Conservation (phyloP, 2,329 filamentous ascomycete genomes). For the Diplodia mutila region DNA sequence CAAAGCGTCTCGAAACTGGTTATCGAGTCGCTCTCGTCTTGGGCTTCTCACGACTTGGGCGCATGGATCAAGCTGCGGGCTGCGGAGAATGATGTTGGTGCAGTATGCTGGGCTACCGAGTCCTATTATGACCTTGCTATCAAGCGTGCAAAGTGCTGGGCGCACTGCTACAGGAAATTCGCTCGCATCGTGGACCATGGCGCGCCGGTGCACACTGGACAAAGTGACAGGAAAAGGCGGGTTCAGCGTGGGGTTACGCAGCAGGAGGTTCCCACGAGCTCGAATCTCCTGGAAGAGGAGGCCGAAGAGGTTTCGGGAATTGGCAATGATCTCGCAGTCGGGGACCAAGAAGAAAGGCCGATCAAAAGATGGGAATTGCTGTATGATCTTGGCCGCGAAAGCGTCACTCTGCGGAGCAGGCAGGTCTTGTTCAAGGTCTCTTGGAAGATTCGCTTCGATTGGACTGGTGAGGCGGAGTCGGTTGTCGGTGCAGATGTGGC, state of each 20-base stretch:
- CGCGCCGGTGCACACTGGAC: neutral
- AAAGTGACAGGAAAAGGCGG: neutral
- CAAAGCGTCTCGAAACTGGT: slow-evolving; percentile 59
- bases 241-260: slow-evolving; percentile 30
- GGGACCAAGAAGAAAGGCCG: neutral
- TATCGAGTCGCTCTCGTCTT: slow-evolving; percentile 61
- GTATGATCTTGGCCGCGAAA: slow-evolving; percentile 44
- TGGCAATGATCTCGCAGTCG: slow-evolving; percentile 23
- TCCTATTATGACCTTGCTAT: slow-evolving; percentile 68
- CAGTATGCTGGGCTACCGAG: slow-evolving; percentile 68
- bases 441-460: slow-evolving; percentile 71
- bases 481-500: slow-evolving; percentile 59
- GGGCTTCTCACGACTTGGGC: slow-evolving; percentile 62
- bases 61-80: slow-evolving; percentile 53
- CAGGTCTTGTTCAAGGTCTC: slow-evolving; percentile 56
- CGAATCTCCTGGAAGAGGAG: slow-evolving; percentile 32
- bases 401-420: slow-evolving; percentile 38
- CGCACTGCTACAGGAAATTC: slow-evolving; percentile 56
- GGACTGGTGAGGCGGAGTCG: slow-evolving; percentile 72
- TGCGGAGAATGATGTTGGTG: slow-evolving; percentile 58
- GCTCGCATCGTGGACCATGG: slow-evolving; percentile 32
- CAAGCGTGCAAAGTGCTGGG: slow-evolving; percentile 67
- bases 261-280: slow-evolving; percentile 31
- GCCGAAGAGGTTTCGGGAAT: slow-evolving; percentile 29
- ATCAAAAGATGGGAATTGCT: slow-evolving; percentile 53